Base-by-base conservation (phyloP, 2,329 filamentous ascomycete species). In the Neoarthrinium moseri region DNA sequence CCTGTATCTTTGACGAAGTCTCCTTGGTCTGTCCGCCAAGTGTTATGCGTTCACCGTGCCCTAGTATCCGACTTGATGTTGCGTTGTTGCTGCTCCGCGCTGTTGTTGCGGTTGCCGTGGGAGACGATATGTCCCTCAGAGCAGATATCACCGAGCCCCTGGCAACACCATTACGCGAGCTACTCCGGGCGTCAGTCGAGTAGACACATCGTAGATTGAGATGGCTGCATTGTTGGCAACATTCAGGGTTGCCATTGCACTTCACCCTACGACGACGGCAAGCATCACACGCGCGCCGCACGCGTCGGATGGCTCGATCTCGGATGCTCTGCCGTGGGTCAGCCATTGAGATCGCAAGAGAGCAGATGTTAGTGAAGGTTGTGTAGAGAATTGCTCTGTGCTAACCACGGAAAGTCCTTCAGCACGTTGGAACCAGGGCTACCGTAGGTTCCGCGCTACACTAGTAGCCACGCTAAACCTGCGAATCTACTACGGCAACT, bases 221-320 rank as follows among this genome's bases (percentile, higher is more conserved):
- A 29, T 40, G 37, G 23, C 15, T 29, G 24, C 37, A 40, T 22
- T 40, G 37, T 24, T 40, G 37, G 15, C 37, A 40, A 18, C 37
- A 17, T 18, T 40, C 23, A 8, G 37, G 22, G 24, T 40, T 26
- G 22, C 37, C 37, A 20, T 40, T 40, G 37, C 37, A 40, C 30
- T 40, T 40, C 8, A 40, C 37, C 22, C 37, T 17, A 17, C 37
- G 37, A 29, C 15, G 22, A 8, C 37, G 37, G 22, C 37, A 40
- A 4, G 23, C 23, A 13, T 40, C 37, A 21, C 37, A 40, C n/a
- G 37, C 37, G 8, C 37, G 37, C 7, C 37, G 24, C 8, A 40
- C 24, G 13, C 37, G 37, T 17, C 15, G 23, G 15, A 29, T 26
- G 22, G 35, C 13, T n/a, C 11, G 35, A 23, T 38, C 20, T n/a